Evolutionary conservation across 2,329 filamentous ascomycete species (phyloP), one percentile per base, ranked within the genome.

Genomic region (Pseudogymnoascus verrucosus): DNA sequence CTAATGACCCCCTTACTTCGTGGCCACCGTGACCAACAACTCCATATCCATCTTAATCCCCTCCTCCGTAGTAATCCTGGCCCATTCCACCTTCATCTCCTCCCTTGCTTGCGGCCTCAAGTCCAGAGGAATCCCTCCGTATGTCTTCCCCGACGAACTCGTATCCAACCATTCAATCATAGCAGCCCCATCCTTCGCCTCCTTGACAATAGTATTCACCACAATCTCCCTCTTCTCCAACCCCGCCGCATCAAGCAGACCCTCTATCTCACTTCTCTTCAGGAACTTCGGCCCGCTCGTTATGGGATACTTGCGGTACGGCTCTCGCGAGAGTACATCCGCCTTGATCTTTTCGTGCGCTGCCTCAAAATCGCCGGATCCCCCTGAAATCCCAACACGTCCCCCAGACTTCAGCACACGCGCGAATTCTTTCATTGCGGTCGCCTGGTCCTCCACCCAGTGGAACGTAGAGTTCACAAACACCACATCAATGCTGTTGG

Each of bases 121-220:
- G n/a, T 73, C 69, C 2, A 68, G 51, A 10, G 72, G 72, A 40
- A 73, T 70, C 4, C 69, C 69, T 2, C 72, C 72, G 51, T 72
- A 73, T 14, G 71, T 73, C 65, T 72, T 72, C 26, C 72, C 72
- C 3, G 72, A 74, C 21, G 71, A 73, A 62, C 72, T 74, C 4
- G 70, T 71, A 62, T 72, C 71, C 51, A 74, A 21, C 72, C 72
- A 74, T 3, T 72, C 68, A 37, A 74, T 65, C 72, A 74, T 74
- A 14, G 62, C 70, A 5, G 68, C 69, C 3, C 51, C 51, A 36
- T 57, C 51, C 10, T 57, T 57, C 8, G 51, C 51, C 28, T 57
- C 60, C 66, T 72, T 72, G 62, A 70, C 62, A 19, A 73, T 70
- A 12, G 44, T 69, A 51, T 70, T 73, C 39, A 66, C 64, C 39